phyloP scores from a whole-genome alignment of 2,329 filamentous ascomycete species.

The Aspergillus latus region DNA sequence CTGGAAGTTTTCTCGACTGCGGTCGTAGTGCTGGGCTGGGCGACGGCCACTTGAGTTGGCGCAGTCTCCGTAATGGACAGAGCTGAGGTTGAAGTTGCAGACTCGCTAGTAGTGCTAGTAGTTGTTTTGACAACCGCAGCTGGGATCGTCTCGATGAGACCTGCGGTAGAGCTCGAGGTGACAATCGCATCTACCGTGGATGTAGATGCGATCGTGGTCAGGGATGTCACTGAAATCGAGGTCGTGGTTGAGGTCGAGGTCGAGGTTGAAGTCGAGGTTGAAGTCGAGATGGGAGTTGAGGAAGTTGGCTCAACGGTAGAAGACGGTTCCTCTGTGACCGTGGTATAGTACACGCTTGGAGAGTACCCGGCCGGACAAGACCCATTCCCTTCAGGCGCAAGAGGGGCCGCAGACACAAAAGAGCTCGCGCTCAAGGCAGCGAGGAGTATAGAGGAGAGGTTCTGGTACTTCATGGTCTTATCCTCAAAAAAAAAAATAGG shows the following conservation, averaged over 20 bases:
- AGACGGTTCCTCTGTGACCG: constrained; percentile 24
- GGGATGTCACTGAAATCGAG: background rate
- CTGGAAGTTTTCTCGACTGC: constrained; percentile 6
- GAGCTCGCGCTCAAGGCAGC: constrained; percentile 27
- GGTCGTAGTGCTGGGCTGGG: constrained; percentile 11
- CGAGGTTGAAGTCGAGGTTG: background rate
- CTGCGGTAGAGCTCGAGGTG: background rate
- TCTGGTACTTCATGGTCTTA: constrained; percentile 30
- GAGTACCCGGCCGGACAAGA: constrained; percentile 31
- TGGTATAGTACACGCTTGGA: constrained; percentile 28
- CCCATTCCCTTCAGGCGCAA: constrained; percentile 15
- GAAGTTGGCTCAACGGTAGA: constrained; percentile 16
- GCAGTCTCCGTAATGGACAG: background rate
- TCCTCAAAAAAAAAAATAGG: background rate
- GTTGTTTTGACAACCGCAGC: background rate
- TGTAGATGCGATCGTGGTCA: background rate
- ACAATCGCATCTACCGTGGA: background rate
- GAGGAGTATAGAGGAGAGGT: constrained; percentile 23
- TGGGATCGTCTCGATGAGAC: constrained; percentile 4
- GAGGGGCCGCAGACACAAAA: constrained; percentile 27
- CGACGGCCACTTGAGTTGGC: background rate
- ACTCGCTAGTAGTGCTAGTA: background rate
- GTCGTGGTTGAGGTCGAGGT: constrained; percentile 3
- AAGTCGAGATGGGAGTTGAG: background rate
- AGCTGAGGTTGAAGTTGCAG: background rate